phyloP scores from a whole-genome alignment of 352 stramenopile genomes.

The Phytophthora podocarpi region DNA sequence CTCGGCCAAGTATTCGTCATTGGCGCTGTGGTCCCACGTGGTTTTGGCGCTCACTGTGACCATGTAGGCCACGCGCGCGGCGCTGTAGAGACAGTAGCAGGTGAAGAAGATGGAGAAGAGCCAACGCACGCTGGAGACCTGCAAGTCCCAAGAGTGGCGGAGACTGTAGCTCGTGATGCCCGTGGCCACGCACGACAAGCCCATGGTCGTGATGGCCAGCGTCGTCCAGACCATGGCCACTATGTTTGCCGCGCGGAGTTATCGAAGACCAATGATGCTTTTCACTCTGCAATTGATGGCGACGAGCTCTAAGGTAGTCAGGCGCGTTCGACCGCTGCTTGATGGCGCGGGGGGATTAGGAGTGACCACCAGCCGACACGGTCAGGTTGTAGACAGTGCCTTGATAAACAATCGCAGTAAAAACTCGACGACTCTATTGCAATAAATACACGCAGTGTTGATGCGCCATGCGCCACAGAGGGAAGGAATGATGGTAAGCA shows the following conservation, averaged over 20 bases:
- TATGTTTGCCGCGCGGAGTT: constrained; percentile 1
- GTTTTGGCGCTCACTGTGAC: constrained; percentile 20
- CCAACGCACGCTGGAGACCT: constrained; percentile 55
- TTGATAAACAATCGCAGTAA: too few species aligned
- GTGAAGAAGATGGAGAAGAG: constrained; percentile 62
- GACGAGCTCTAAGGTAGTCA: too few species aligned
- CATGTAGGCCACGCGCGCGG: constrained; percentile 37
- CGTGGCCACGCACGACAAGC: constrained; percentile 39
- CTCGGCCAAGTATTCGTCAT: constrained; percentile 25
- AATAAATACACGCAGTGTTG: too few species aligned
- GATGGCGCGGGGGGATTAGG: too few species aligned
- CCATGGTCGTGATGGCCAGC: constrained; percentile 37
- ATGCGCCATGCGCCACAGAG: too few species aligned
- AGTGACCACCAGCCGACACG: too few species aligned
- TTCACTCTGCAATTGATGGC: too few species aligned
- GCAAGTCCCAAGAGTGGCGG: constrained; percentile 43
- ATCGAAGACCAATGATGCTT: not conserved
- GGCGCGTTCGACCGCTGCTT: too few species aligned
- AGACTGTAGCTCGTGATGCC: constrained; percentile 48
- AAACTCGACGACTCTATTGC: too few species aligned
- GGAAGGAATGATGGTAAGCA: too few species aligned
- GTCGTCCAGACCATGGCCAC: constrained; percentile 39
- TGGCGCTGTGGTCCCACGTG: constrained; percentile 3
- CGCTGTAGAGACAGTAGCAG: constrained; percentile 38
- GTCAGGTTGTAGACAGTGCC: too few species aligned